Evolutionary conservation across 78 protist genomes (phyloP).

Genomic region (Guillardia theta): DNA sequence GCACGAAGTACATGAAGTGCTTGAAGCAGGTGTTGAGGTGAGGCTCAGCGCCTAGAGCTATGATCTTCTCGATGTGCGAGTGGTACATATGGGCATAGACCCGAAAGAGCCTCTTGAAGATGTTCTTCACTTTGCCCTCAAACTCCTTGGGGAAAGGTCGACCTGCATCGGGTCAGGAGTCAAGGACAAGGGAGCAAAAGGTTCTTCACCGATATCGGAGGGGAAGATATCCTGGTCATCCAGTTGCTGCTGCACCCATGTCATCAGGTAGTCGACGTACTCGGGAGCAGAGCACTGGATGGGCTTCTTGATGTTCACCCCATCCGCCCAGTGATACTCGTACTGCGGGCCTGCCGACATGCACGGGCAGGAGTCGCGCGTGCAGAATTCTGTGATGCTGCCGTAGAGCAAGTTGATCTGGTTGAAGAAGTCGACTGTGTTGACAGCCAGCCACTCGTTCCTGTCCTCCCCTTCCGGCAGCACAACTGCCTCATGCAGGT

Average conservation of each 20-base stretch:
- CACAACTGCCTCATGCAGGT: slow-evolving; percentile 78
- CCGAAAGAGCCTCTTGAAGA: slow-evolving; percentile 91
- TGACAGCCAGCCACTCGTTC: slow-evolving; percentile 96
- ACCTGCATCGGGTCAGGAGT: neutral
- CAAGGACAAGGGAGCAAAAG: neutral
- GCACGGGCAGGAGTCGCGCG: slow-evolving; percentile 85
- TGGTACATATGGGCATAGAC: slow-evolving; percentile 97
- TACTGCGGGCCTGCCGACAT: slow-evolving; percentile 92
- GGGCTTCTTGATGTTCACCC: slow-evolving; percentile 72
- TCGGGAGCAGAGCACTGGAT: slow-evolving; percentile 84
- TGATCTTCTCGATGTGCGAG: slow-evolving; percentile 78
- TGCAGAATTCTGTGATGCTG: slow-evolving; percentile 94
- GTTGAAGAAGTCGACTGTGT: slow-evolving; percentile 94
- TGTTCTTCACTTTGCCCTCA: slow-evolving; percentile 63
- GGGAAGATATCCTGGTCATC: slow-evolving; percentile 94
- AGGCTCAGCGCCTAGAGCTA: slow-evolving; percentile 42
- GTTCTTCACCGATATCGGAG: neutral
- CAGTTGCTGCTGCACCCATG: slow-evolving; percentile 92
- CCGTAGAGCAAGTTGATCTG: slow-evolving; percentile 94
- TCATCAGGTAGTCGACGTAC: slow-evolving; percentile 92
- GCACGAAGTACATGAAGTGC: slow-evolving; percentile 60
- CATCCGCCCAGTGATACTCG: slow-evolving; percentile 96
- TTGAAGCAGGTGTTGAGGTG: slow-evolving; percentile 53
- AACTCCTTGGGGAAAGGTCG: slow-evolving; percentile 91
- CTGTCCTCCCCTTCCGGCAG: slow-evolving; percentile 95